Evolutionary conservation across 83 land plant species (phyloP).

Genomic region (Diphasiastrum complanatum): DNA sequence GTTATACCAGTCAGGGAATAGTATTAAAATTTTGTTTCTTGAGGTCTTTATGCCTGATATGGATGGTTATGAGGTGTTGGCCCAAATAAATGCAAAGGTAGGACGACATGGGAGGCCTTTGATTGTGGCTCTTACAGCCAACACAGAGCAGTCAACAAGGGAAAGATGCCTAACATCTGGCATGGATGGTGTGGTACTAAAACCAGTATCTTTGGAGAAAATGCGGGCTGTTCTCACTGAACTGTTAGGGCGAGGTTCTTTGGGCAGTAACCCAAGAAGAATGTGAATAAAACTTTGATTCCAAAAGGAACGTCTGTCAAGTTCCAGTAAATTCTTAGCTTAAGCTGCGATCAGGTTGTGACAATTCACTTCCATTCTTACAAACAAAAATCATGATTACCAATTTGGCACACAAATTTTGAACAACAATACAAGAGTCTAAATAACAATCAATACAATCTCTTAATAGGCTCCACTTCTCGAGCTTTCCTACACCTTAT

Average conservation of each 20-base stretch:
- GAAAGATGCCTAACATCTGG: constrained; percentile 45
- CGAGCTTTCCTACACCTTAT: no score
- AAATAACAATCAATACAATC: no score
- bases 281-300: no score
- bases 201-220: constrained; percentile 56
- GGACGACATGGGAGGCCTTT: constrained; percentile 43
- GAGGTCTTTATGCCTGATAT: constrained; percentile 45
- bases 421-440: no score
- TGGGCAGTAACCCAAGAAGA: constrained; percentile 2
- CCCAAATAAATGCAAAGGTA: constrained; percentile 34
- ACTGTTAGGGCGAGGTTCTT: constrained; percentile 32
- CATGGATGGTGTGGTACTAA: constrained; percentile 46
- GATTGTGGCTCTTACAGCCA: constrained; percentile 51
- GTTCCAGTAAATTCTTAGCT: no score
- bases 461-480: no score
- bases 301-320: no score
- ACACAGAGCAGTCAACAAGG: constrained; percentile 35
- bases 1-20: constrained; percentile 26
- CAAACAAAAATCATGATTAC: no score
- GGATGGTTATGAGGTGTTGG: constrained; percentile 49
- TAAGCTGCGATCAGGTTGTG: no score
- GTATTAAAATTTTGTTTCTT: constrained; percentile 38
- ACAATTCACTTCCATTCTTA: no score
- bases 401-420: no score
- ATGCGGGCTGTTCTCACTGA: constrained; percentile 44